These are phyloP conservation scores for Clonostachys sp. DNA, from an alignment of 2,329 filamentous ascomycete genomes.

Conservation along the genomic window DNA sequence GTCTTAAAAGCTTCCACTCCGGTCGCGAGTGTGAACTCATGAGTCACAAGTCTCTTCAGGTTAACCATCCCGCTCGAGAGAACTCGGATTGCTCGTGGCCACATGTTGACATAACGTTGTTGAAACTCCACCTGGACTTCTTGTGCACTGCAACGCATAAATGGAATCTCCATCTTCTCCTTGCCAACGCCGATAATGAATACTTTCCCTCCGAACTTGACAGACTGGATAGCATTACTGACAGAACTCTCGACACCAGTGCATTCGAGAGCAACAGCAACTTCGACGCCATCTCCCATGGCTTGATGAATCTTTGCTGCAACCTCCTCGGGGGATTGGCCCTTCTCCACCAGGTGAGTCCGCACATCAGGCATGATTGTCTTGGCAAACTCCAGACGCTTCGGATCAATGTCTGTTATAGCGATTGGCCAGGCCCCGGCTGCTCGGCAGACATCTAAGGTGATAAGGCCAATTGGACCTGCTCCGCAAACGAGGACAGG, in stretches of 20 bases:
- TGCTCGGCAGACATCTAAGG: conserved; percentile 53
- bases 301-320: conserved; percentile 15
- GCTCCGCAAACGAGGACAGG: conserved; percentile 56
- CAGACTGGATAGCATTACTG: conserved; percentile 51
- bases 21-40: conserved; percentile 84
- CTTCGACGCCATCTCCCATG: conserved; percentile 49
- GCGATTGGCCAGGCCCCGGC: conserved; percentile 60
- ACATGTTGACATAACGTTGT: conserved; percentile 94
- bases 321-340: background rate
- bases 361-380: conserved; percentile 1
- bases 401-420: conserved; percentile 54
- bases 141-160: conserved; percentile 75
- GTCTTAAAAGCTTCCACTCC: conserved; percentile 87
- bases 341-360: conserved; percentile 2
- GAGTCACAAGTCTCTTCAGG: conserved; percentile 78
- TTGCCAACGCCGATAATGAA: conserved; percentile 63
- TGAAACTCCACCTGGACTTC: conserved; percentile 96
- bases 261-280: conserved; percentile 62
- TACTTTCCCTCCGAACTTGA: conserved; percentile 52
- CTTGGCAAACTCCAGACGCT: conserved; percentile 2
- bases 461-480: conserved; percentile 58
- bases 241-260: conserved; percentile 63
- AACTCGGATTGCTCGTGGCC: conserved; percentile 87
- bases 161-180: conserved; percentile 84
- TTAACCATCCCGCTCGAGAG: conserved; percentile 81